Conservation (phyloP, 73 alveolate species). For the Halteria grandinella region DNA sequence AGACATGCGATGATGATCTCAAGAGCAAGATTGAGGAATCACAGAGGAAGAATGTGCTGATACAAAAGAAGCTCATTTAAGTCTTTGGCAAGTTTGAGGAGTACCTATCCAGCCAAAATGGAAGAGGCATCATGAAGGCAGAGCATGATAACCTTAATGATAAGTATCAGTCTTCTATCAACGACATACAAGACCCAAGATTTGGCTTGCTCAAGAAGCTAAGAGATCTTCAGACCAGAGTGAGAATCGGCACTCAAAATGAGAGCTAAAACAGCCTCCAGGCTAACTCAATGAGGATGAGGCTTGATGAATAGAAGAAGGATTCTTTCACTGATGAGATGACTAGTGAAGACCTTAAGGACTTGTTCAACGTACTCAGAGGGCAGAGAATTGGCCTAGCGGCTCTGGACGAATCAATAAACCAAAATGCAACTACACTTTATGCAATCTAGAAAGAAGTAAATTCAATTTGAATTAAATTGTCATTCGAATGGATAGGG, state of each 20-base stretch:
- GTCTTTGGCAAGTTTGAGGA: conserved; percentile 40
- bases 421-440: conserved; percentile 3
- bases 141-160: conserved; percentile 36
- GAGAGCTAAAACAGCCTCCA: not conserved
- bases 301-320: conserved; percentile 14
- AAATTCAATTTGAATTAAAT: conserved; percentile 11
- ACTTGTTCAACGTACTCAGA: not conserved
- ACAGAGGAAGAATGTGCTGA: not conserved
- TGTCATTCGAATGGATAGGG: no score
- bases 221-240: conserved; percentile 1
- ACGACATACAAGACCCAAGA: conserved; percentile 13
- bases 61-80: conserved; percentile 6
- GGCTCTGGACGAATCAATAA: conserved; percentile 12
- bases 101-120: conserved; percentile 7
- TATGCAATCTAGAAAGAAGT: conserved; percentile 20
- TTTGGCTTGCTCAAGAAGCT: conserved; percentile 14
- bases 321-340: conserved; percentile 42
- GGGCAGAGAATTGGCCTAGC: conserved; percentile 3
- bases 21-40: not conserved
- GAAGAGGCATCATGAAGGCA: conserved; percentile 41
- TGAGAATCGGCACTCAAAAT: not conserved
- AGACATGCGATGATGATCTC: conserved; percentile 13
- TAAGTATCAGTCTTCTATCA: not conserved
- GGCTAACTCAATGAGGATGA: not conserved
- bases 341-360: conserved; percentile 21